Percentiles rank a stretch among this genome's conserved stretches.
These are phyloP conservation scores for Hemileccinum rubropunctum DNA, from an alignment of 768 basidiomycete genomes.

Conservation along the genomic window DNA sequence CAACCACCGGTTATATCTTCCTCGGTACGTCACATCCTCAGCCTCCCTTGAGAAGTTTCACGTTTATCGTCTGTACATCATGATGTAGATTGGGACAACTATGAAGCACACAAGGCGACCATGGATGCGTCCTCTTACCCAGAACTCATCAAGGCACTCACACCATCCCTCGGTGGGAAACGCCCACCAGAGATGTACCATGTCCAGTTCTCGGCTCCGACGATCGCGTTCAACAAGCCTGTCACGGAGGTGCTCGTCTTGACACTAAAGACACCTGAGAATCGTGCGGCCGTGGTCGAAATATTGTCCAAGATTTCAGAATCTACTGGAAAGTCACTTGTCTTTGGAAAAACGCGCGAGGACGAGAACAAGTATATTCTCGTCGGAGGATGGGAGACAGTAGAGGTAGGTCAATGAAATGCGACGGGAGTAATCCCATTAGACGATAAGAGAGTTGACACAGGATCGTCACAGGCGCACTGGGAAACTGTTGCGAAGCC, in stretches of 20 bases:
- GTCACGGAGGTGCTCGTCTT: constrained; percentile 21
- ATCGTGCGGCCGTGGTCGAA: constrained; percentile 15
- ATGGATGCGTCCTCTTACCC: constrained; percentile 5
- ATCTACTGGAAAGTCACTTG: constrained; percentile 5
- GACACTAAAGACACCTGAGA: constrained; percentile 21
- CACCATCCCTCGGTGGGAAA: background rate
- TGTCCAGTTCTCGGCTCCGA: constrained; percentile 16
- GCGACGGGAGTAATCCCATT: background rate
- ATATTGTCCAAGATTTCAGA: constrained; percentile 14
- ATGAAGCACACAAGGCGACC: constrained; percentile 18
- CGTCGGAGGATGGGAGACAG: constrained; percentile 20
- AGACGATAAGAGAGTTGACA: background rate
- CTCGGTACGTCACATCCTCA: background rate
- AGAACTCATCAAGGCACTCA: constrained; percentile 2
- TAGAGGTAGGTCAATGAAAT: constrained; percentile 20
- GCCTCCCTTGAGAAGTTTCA: background rate
- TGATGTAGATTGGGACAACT: constrained; percentile 29
- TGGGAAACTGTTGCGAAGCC: constrained; percentile 5
- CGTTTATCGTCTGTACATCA: background rate
- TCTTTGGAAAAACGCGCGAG: constrained; percentile 20
- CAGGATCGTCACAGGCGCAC: constrained; percentile 14
- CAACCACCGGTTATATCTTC: constrained; percentile 7
- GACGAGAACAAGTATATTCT: constrained; percentile 20
- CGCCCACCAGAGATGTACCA: constrained; percentile 16
- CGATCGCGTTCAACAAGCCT: constrained; percentile 17